Evolutionary conservation across 306 rosid species (phyloP).

Genomic region (Hippophae gyantsensis): DNA sequence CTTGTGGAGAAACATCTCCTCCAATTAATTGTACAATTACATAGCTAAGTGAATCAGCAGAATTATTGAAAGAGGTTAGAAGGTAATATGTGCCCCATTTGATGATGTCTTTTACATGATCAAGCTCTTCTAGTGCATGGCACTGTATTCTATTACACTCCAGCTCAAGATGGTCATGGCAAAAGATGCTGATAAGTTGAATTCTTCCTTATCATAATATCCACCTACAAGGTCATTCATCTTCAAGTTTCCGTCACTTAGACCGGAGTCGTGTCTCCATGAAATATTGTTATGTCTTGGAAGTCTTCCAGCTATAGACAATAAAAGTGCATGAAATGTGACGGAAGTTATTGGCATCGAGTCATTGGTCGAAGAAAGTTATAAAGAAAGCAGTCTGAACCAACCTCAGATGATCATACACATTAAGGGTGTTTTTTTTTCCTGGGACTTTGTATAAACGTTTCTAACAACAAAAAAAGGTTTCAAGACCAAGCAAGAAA

Average conservation of each 20-base stretch:
- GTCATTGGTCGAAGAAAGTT: no score
- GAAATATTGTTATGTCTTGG: constrained; percentile 58
- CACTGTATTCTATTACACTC: constrained; percentile 62
- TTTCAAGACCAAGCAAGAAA: no score
- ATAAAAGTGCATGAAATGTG: no score
- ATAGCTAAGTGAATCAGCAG: constrained; percentile 34
- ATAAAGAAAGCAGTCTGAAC: no score
- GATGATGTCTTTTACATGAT: constrained; percentile 45
- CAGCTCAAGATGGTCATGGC: constrained; percentile 62
- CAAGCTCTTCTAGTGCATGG: constrained; percentile 49
- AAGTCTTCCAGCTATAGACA: constrained; percentile 42
- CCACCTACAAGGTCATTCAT: constrained; percentile 50
- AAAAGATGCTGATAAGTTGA: constrained; percentile 44
- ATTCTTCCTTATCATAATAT: constrained; percentile 59
- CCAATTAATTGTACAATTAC: constrained; percentile 38
- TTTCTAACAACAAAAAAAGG: no score
- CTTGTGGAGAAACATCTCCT: constrained; percentile 36
- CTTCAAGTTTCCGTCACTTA: constrained; percentile 37
- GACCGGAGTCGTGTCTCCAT: constrained; percentile 53
- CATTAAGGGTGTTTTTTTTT: no score
- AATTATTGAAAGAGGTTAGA: constrained; percentile 39
- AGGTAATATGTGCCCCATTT: constrained; percentile 55
- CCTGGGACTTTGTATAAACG: no score
- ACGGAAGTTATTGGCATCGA: no score
- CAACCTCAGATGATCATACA: no score